Conservation (phyloP, 495 filamentous ascomycete genomes). For the Penicillium herquei region DNA sequence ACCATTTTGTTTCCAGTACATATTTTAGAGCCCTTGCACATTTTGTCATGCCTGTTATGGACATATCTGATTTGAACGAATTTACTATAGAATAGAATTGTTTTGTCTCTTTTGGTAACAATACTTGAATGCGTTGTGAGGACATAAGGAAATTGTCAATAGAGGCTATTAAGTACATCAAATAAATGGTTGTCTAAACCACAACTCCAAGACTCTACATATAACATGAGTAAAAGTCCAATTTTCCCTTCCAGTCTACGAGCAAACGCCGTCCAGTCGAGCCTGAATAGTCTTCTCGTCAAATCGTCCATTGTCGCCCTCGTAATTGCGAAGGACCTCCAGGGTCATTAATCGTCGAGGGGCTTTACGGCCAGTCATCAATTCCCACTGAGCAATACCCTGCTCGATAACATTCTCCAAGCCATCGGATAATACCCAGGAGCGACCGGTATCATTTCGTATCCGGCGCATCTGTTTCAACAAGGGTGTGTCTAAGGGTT, state of each 20-base stretch:
- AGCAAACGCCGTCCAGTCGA: conserved; percentile 34
- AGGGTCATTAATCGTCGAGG: conserved; percentile 70
- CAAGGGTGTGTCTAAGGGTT: conserved; percentile 69
- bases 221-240: neutral
- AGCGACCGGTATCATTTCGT: conserved; percentile 56
- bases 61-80: too few species aligned
- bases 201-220: neutral
- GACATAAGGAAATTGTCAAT: neutral
- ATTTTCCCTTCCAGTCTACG: conserved; percentile 3
- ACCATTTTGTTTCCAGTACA: too few species aligned
- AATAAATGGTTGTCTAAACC: neutral
- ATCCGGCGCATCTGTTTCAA: conserved; percentile 61
- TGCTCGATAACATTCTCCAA: conserved; percentile 78
- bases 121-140: too few species aligned
- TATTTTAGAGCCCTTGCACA: too few species aligned
- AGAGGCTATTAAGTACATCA: too few species aligned
- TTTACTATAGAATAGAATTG: too few species aligned
- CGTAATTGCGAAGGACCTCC: conserved; percentile 58
- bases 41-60: too few species aligned
- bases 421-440: conserved; percentile 79
- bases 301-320: conserved; percentile 40
- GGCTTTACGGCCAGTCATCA: conserved; percentile 80
- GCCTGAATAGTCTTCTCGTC: conserved; percentile 45
- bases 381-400: conserved; percentile 79
- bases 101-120: too few species aligned